phyloP scores from a whole-genome alignment of 305 asterid genomes.

The Solanum hybrid region DNA sequence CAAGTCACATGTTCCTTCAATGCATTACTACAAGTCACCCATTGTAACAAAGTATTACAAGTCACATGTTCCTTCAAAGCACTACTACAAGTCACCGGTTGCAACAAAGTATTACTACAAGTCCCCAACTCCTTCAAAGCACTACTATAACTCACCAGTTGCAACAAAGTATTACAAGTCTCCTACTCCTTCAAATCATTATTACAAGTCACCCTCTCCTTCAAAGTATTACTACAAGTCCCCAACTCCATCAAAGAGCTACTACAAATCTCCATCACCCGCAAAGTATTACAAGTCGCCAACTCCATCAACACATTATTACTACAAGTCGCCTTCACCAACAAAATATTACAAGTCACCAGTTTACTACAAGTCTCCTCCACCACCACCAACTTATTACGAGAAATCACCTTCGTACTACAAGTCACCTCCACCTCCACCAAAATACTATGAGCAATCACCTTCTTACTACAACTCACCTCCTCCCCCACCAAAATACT shows the following conservation, averaged over 20 bases:
- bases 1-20: not conserved
- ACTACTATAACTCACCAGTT: not conserved
- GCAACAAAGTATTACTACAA: not conserved
- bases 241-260: accelerated
- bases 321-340: not conserved
- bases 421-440: not conserved
- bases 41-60: not conserved
- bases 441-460: not conserved
- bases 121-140: not conserved
- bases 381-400: not conserved
- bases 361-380: not conserved
- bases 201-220: not conserved
- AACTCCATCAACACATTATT: not conserved
- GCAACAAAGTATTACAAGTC: not conserved
- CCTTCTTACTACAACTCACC: not conserved
- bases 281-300: not conserved
- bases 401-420: not conserved
- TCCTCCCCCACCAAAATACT: not conserved
- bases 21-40: not conserved
- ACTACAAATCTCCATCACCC: not conserved
- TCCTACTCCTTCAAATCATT: not conserved
- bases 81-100: not conserved
- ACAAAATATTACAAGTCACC: too few relatives aligned
- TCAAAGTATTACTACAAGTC: not conserved
- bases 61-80: not conserved